Percentiles rank a stretch among this genome's conserved stretches.
phyloP scores from a whole-genome alignment of 441 rosid genomes.

The Erodium trifolium region DNA sequence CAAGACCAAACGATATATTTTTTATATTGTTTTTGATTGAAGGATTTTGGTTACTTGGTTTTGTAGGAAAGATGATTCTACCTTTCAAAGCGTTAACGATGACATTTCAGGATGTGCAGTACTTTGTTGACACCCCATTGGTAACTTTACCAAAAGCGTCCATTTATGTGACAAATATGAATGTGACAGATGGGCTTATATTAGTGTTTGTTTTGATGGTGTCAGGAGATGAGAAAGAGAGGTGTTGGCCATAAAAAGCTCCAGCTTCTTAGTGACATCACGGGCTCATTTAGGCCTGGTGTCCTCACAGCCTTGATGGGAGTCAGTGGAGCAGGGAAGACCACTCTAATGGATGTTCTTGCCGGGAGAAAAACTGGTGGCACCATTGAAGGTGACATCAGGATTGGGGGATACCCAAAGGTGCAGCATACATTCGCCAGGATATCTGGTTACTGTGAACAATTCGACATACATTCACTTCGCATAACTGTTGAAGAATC shows the following conservation, averaged over 20 bases:
- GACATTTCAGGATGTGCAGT: slow-evolving; percentile 50
- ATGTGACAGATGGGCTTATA: too few species aligned
- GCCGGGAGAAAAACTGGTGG: slow-evolving; percentile 63
- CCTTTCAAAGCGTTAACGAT: slow-evolving; percentile 58
- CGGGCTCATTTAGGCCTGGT: slow-evolving; percentile 57
- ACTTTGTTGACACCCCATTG: slow-evolving; percentile 50
- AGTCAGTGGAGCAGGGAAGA: slow-evolving; percentile 73
- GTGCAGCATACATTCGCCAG: slow-evolving; percentile 50
- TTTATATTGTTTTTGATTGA: background rate
- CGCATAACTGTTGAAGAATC: slow-evolving; percentile 59
- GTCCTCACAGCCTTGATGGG: slow-evolving; percentile 66
- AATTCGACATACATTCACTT: slow-evolving; percentile 56
- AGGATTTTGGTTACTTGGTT: background rate
- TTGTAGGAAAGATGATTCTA: slow-evolving; percentile 43
- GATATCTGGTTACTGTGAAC: slow-evolving; percentile 63
- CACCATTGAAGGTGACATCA: slow-evolving; percentile 48
- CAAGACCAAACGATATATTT: too few species aligned
- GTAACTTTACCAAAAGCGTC: slow-evolving; percentile 26
- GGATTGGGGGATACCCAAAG: slow-evolving; percentile 49
- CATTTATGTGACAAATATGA: too few species aligned
- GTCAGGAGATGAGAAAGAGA: slow-evolving; percentile 41
- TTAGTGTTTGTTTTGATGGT: background rate
- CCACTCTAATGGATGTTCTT: slow-evolving; percentile 66
- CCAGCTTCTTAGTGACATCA: slow-evolving; percentile 45
- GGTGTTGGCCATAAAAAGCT: slow-evolving; percentile 35